Evolutionary conservation across 2,329 filamentous ascomycete genomes (phyloP), one percentile per base, ranked within the genome.

Genomic region (Sporothrix phasma): DNA sequence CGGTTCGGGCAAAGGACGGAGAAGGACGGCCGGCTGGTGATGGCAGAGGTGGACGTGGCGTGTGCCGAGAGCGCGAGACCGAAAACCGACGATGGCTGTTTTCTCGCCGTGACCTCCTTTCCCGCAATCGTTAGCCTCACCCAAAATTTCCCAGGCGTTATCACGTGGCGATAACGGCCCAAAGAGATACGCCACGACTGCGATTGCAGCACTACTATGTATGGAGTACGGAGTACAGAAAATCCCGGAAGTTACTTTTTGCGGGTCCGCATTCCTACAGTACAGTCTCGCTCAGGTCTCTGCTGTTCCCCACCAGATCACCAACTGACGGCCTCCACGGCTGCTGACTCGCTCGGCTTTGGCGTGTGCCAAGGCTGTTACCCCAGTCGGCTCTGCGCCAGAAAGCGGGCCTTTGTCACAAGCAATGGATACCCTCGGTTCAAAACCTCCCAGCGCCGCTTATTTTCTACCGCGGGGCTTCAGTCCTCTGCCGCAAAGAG

Each of bases 341-440:
- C n/a, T n/a, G n/a, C n/a, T n/a, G n/a, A n/a, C n/a, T 65, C 59
- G 63, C 34, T 65, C 62, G 63, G 64, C 59, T 59, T 56, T 67
- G 65, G 60, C 66, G 66, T 58, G 45, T 39, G 65, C 66, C 65
- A 68, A 68, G 67, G 26, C 64, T 62, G 37, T 51, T 58, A 41
- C 65, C 64, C 62, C 56, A 59, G 62, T 41, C 58, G 17, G 37
- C 47, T 61, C 41, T 11, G 22, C 26, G 17, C 24, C 29, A 5
- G 37, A 37, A 37, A 49, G 31, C 39, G 61, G 47, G 45, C 46
- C 37, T 6, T 54, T 13, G 59, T 41, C 61, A 64, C 45, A 53
- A 61, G 37, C 63, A 24, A 64, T 70, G 71, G 71, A 69, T 72
- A 72, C 66, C 71, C 71, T 72, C 71, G 71, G 71, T 67, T 66